These are phyloP conservation scores for Orychophragmus violaceus DNA, from an alignment of 345 rosid species.

Conservation along the genomic window DNA sequence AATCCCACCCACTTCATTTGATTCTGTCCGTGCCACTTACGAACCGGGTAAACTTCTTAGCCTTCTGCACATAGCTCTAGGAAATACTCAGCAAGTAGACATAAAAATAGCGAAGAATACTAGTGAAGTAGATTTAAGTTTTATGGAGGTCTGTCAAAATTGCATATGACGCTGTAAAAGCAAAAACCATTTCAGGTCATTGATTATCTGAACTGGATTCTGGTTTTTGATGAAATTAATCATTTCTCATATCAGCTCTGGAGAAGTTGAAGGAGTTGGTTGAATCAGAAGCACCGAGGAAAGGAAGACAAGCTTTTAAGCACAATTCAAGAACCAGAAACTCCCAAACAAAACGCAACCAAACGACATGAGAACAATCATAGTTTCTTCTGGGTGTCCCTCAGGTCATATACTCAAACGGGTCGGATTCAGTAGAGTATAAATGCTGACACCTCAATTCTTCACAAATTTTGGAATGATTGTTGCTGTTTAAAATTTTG, in stretches of 20 bases:
- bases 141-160: background rate
- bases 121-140: background rate
- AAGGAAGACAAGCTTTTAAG: constrained; percentile 42
- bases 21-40: constrained; percentile 42
- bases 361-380: background rate
- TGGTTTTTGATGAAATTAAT: background rate
- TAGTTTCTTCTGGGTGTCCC: background rate
- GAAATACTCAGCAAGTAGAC: background rate
- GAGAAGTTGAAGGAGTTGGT: constrained; percentile 67
- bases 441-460: background rate
- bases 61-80: background rate
- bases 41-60: constrained; percentile 50
- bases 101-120: background rate
- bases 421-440: background rate
- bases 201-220: background rate
- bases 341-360: constrained; percentile 15
- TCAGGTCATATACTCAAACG: background rate
- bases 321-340: constrained; percentile 33
- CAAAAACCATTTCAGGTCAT: background rate
- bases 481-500: background rate
- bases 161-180: background rate
- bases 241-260: constrained; percentile 41
- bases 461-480: constrained; percentile 1
- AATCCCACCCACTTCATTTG: constrained; percentile 44
- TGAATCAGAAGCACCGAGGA: constrained; percentile 59